phyloP scores from a whole-genome alignment of 371 early-diverging fungal species.

The Mortierella sp. region DNA sequence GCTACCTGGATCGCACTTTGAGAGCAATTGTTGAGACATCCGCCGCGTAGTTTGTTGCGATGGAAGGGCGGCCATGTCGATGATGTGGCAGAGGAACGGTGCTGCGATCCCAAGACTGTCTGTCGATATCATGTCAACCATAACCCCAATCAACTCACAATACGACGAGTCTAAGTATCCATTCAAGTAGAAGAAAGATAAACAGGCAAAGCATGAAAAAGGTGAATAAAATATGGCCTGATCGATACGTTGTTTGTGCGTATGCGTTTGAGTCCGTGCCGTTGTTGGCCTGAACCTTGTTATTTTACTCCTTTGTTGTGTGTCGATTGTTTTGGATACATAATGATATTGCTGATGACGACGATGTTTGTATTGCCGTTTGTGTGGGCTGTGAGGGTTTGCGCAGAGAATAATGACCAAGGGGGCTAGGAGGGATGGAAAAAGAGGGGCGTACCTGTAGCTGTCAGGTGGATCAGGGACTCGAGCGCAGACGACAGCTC shows the following conservation, averaged over 20 bases:
- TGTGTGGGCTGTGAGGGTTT: background rate
- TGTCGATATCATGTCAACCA: constrained; percentile 53
- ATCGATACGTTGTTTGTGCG: too few relatives aligned
- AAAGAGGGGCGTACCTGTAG: constrained; percentile 35
- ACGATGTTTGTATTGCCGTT: background rate
- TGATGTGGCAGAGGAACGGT: constrained; percentile 69
- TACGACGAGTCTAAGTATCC: constrained; percentile 44
- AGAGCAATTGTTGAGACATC: constrained; percentile 47
- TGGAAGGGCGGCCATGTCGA: constrained; percentile 68
- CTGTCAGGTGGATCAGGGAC: constrained; percentile 52
- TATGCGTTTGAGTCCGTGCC: too few relatives aligned
- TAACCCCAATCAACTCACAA: constrained; percentile 51
- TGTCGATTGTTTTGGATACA: background rate
- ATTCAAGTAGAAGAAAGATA: background rate
- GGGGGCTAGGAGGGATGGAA: background rate
- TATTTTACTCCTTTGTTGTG: background rate
- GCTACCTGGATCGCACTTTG: constrained; percentile 51
- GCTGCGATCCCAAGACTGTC: constrained; percentile 67
- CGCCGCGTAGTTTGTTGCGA: constrained; percentile 60
- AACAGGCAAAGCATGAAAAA: background rate
- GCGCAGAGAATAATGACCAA: background rate
- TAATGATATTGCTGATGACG: too few relatives aligned
- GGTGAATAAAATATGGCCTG: background rate
- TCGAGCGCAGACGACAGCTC: constrained; percentile 51
- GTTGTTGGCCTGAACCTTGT: too few relatives aligned